These are phyloP conservation scores for Boletus fagicola DNA, from an alignment of 768 basidiomycete genomes.

Conservation along the genomic window DNA sequence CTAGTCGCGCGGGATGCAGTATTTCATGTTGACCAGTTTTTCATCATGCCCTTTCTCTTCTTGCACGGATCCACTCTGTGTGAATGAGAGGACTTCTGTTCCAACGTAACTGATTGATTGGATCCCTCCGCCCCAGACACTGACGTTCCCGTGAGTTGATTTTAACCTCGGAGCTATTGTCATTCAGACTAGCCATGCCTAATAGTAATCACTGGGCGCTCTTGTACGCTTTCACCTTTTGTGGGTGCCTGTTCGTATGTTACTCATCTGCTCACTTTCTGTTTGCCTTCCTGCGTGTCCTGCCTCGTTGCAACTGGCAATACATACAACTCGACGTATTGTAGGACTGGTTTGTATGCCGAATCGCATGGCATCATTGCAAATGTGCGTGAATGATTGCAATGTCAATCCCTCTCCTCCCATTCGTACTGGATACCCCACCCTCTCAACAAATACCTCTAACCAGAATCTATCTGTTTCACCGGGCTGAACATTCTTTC, in stretches of 20 bases:
- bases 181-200: not conserved
- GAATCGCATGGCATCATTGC: conserved; percentile 88
- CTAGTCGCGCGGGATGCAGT: not conserved
- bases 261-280: not conserved
- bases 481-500: not conserved
- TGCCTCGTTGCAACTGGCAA: not conserved
- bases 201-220: conserved; percentile 83
- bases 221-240: conserved; percentile 50
- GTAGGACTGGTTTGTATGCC: conserved; percentile 80
- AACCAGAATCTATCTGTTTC: not conserved
- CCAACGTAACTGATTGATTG: conserved; percentile 3
- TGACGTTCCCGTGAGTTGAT: conserved; percentile 78
- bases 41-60: not conserved
- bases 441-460: not conserved
- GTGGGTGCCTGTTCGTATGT: not conserved
- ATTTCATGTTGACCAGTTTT: not conserved
- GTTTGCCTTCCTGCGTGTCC: not conserved
- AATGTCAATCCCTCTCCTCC: not conserved
- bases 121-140: conserved; percentile 45
- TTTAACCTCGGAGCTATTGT: not conserved
- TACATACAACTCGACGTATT: not conserved
- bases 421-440: not conserved
- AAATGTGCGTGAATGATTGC: conserved; percentile 51
- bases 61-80: not conserved
- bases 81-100: not conserved